Evolutionary conservation across 108 stramenopile species (phyloP).

Genomic region (Skeletonema marinoi): DNA sequence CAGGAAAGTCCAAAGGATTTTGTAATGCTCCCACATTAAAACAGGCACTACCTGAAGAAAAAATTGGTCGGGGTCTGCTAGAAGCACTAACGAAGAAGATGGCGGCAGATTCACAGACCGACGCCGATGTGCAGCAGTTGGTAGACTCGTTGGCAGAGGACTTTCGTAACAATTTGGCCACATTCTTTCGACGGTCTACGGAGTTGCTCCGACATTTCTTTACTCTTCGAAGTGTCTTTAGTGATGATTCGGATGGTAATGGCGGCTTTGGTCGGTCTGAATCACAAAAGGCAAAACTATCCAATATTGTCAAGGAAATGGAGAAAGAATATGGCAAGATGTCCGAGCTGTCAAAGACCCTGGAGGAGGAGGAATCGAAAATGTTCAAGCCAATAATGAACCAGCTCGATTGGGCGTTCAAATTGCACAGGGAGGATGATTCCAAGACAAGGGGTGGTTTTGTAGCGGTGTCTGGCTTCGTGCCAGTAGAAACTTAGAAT

Average conservation of each 20-base stretch:
- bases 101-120: conserved; percentile 78
- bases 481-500: conserved; percentile 16
- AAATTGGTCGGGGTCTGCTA: conserved; percentile 69
- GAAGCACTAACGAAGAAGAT: conserved; percentile 84
- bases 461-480: conserved; percentile 59
- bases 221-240: conserved; percentile 61
- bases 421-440: conserved; percentile 74
- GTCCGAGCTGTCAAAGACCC: conserved; percentile 63
- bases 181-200: conserved; percentile 80
- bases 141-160: conserved; percentile 72
- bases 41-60: conserved; percentile 68
- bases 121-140: conserved; percentile 69
- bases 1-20: conserved; percentile 41
- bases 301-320: conserved; percentile 80
- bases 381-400: conserved; percentile 92
- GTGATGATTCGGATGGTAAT: conserved; percentile 30
- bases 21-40: conserved; percentile 25
- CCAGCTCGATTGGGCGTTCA: conserved; percentile 87
- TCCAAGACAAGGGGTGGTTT: conserved; percentile 68
- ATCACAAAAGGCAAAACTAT: conserved; percentile 49
- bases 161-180: conserved; percentile 69
- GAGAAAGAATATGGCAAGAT: conserved; percentile 67
- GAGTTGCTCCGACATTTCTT: conserved; percentile 90
- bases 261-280: conserved; percentile 35
- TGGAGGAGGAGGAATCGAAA: conserved; percentile 43